Percentiles rank a stretch among this genome's conserved stretches.
Conservation (phyloP, 768 basidiomycete species). For the Candolleomyces aberdarensis region DNA sequence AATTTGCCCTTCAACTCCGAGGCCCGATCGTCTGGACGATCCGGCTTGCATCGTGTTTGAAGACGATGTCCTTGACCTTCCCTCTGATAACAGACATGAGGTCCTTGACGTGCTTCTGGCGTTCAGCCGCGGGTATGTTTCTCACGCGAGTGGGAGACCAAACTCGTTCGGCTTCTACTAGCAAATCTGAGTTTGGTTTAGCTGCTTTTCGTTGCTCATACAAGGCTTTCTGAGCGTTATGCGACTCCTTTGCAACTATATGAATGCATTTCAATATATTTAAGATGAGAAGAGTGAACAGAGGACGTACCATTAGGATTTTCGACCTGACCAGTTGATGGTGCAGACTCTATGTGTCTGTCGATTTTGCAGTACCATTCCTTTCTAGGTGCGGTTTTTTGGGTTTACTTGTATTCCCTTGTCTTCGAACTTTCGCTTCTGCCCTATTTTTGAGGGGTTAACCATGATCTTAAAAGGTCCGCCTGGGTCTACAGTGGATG, state of each 20-base stretch:
- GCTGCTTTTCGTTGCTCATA: constrained; percentile 69
- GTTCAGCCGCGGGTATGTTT: constrained; percentile 63
- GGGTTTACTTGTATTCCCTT: constrained; percentile 47
- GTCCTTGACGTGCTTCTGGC: constrained; percentile 68
- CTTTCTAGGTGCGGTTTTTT: constrained; percentile 37
- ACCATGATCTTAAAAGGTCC: constrained; percentile 27
- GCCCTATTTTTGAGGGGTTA: constrained; percentile 32
- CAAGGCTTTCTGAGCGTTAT: constrained; percentile 63
- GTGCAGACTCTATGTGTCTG: constrained; percentile 26
- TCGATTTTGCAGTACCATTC: not conserved
- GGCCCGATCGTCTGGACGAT: constrained; percentile 79
- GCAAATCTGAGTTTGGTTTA: constrained; percentile 72
- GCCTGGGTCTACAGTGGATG: too few species aligned
- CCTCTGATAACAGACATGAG: constrained; percentile 79
- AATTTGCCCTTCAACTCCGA: constrained; percentile 80
- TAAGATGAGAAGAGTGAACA: not conserved
- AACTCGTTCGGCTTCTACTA: constrained; percentile 67
- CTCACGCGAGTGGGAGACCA: constrained; percentile 78
- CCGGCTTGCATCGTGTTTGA: constrained; percentile 90
- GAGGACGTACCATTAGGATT: constrained; percentile 55
- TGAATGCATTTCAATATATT: constrained; percentile 4
- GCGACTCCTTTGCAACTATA: constrained; percentile 63
- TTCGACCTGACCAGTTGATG: constrained; percentile 27
- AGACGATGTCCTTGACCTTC: constrained; percentile 78
- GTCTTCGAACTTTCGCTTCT: constrained; percentile 48